Conservation (phyloP, 169 alveolate species). For the Amoebophrya sp. region DNA sequence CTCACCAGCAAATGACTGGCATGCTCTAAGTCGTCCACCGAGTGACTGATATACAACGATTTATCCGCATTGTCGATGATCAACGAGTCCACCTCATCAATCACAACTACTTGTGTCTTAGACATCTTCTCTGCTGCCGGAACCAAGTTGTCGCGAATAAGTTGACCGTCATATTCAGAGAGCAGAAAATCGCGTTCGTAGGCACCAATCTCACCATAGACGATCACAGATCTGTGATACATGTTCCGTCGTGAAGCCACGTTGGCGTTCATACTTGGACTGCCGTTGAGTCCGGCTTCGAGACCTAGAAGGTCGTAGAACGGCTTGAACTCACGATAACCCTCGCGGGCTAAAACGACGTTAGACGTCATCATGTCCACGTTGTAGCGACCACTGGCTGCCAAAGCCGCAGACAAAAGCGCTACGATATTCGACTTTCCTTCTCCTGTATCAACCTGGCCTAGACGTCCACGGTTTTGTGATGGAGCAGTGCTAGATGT, state of each 20-base stretch:
- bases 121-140: not conserved
- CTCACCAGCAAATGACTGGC: not conserved
- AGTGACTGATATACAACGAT: not conserved
- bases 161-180: not conserved
- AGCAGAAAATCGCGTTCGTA: slow-evolving; percentile 25
- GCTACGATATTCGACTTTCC: not conserved
- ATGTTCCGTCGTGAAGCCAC: not conserved
- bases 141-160: not conserved
- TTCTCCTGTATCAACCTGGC: not conserved
- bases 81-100: slow-evolving; percentile 31
- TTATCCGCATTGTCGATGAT: slow-evolving; percentile 18
- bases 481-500: too few species aligned
- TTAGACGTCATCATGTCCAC: slow-evolving; percentile 6
- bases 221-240: not conserved
- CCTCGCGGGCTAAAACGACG: not conserved
- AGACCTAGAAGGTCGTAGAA: too few species aligned
- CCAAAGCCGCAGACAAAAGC: not conserved
- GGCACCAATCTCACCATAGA: slow-evolving; percentile 7
- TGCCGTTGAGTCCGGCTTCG: too few species aligned
- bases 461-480: not conserved
- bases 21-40: not conserved
- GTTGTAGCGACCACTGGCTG: not conserved
- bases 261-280: too few species aligned
- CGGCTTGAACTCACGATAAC: too few species aligned
- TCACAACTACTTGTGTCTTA: not conserved